phyloP scores from a whole-genome alignment of 257 asterid genomes.

The Jasminum sambac region DNA sequence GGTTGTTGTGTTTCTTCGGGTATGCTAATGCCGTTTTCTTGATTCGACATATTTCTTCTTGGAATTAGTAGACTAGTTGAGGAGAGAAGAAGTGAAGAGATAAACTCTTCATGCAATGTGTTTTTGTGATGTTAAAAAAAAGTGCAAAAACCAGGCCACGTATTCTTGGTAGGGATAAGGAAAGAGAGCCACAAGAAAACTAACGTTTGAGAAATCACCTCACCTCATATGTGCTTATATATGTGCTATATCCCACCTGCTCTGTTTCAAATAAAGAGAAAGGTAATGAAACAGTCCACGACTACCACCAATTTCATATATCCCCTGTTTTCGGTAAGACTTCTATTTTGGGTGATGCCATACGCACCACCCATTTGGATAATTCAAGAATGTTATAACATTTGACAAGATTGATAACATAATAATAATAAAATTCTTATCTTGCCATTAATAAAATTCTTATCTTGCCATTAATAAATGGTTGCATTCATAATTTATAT shows the following conservation, averaged over 20 bases:
- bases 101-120: slow-evolving; percentile 28
- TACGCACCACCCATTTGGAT: too few species aligned
- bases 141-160: slow-evolving; percentile 6
- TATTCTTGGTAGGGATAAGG: slow-evolving; percentile 59
- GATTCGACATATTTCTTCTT: slow-evolving; percentile 49
- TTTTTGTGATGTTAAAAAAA: slow-evolving; percentile 19
- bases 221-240: not conserved
- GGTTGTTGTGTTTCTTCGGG: slow-evolving; percentile 32
- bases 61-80: slow-evolving; percentile 9
- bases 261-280: slow-evolving; percentile 49
- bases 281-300: slow-evolving; percentile 78
- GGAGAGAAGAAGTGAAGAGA: slow-evolving; percentile 39
- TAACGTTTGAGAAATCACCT: slow-evolving; percentile 50
- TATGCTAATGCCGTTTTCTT: slow-evolving; percentile 39
- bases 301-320: slow-evolving; percentile 58
- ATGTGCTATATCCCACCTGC: slow-evolving; percentile 42
- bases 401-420: too few species aligned
- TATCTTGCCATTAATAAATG: too few species aligned
- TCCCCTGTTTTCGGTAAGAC: slow-evolving; percentile 19
- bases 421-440: too few species aligned
- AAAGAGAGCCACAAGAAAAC: slow-evolving; percentile 88
- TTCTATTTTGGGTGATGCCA: too few species aligned
- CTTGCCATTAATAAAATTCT: too few species aligned
- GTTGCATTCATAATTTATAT: too few species aligned
- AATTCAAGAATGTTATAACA: too few species aligned